Evolutionary conservation across 805 yeast species (phyloP).

Genomic region (Ogataea nitratoaversa): DNA sequence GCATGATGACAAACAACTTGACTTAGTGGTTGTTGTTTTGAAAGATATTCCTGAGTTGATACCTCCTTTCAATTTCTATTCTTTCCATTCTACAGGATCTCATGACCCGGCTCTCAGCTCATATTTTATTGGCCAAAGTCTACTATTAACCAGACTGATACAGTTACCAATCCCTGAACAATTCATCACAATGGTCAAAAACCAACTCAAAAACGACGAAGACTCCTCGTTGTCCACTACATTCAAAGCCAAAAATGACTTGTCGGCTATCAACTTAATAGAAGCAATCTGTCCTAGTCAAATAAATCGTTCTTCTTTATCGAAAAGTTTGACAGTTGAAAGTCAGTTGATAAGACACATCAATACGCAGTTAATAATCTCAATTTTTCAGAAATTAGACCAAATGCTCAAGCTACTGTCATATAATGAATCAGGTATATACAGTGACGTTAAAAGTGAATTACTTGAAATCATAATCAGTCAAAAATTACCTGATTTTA

Average conservation of each 20-base stretch:
- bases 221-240: constrained; percentile 5
- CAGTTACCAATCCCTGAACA: constrained; percentile 49
- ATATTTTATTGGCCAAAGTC: constrained; percentile 76
- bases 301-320: constrained; percentile 51
- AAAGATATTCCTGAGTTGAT: constrained; percentile 61
- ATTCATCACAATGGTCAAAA: constrained; percentile 11
- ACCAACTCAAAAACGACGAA: neutral
- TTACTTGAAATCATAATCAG: constrained; percentile 19
- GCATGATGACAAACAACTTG: constrained; percentile 65
- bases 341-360: constrained; percentile 55
- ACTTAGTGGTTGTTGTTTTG: constrained; percentile 49
- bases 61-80: constrained; percentile 61
- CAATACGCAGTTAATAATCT: constrained; percentile 54
- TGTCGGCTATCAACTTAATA: constrained; percentile 31
- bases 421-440: constrained; percentile 12
- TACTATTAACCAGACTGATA: constrained; percentile 57
- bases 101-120: constrained; percentile 78
- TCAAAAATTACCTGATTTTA: constrained; percentile 46
- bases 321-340: constrained; percentile 53
- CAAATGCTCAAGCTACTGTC: constrained; percentile 28
- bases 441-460: constrained; percentile 15
- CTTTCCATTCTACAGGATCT: constrained; percentile 56
- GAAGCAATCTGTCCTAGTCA: constrained; percentile 66
- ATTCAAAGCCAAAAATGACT: neutral
- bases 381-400: constrained; percentile 51